Conservation (phyloP, 345 rosid genomes). For the Boechera stricta region DNA sequence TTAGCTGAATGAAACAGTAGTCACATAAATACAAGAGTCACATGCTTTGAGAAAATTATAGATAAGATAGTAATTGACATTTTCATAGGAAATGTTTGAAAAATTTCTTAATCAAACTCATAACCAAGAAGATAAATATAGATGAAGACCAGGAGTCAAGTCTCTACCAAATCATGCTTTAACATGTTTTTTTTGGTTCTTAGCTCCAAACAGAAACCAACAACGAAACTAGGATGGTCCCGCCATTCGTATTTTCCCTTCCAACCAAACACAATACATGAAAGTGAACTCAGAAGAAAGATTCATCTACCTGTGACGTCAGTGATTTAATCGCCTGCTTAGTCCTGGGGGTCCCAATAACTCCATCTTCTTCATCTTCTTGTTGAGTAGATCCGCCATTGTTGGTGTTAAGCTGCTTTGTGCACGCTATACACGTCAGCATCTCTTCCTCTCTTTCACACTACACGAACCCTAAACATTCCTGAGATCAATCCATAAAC, state of each 20-base stretch:
- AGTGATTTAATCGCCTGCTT: conserved; percentile 77
- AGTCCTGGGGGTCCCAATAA: conserved; percentile 69
- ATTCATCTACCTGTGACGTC: conserved; percentile 70
- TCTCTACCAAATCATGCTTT: conserved; percentile 7
- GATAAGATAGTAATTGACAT: conserved; percentile 6
- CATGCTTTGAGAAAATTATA: conserved; percentile 12
- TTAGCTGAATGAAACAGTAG: conserved; percentile 56
- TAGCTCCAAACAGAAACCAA: too few species aligned
- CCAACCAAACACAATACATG: conserved; percentile 27
- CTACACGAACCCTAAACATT: not conserved
- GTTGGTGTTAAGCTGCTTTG: conserved; percentile 64
- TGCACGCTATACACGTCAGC: conserved; percentile 91
- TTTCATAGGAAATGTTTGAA: not conserved
- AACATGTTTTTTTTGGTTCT: conserved; percentile 3
- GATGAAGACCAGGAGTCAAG: conserved; percentile 1
- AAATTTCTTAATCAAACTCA: not conserved
- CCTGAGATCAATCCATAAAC: conserved; percentile 9
- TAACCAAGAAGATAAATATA: not conserved
- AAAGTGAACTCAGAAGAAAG: conserved; percentile 15
- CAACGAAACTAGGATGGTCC: too few species aligned
- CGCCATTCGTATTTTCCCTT: conserved; percentile 13
- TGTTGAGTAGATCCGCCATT: conserved; percentile 62
- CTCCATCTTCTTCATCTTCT: conserved; percentile 57
- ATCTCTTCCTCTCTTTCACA: conserved; percentile 46
- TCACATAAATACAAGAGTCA: conserved; percentile 3